A percentile compares a stretch with the other conserved stretches of the same genome.
phyloP scores from a whole-genome alignment of 2,329 filamentous ascomycete genomes.

The Purpureocillium takamizusanense region DNA sequence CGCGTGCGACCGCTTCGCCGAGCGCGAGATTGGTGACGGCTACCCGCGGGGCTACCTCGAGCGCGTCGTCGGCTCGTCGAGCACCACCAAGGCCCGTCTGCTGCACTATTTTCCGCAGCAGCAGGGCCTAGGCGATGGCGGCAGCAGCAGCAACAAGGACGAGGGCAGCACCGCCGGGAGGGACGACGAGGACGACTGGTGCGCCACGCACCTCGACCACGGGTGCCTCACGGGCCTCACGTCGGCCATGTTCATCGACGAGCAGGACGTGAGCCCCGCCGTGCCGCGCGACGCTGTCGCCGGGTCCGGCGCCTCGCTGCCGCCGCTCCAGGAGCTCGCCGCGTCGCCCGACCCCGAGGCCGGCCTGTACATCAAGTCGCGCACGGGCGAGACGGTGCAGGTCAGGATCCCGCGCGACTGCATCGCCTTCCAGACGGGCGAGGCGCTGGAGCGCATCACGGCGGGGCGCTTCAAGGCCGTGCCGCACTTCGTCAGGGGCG shows the following conservation, averaged over 20 bases:
- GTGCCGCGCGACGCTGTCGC: slow-evolving; percentile 16
- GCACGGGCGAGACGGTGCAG: slow-evolving; percentile 74
- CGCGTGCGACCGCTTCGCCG: slow-evolving; percentile 83
- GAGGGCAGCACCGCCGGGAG: slow-evolving; percentile 27
- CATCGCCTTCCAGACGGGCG: slow-evolving; percentile 92
- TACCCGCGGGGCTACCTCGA: slow-evolving; percentile 78
- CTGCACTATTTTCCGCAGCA: slow-evolving; percentile 90
- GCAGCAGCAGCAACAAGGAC: slow-evolving; percentile 16
- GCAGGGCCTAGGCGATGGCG: slow-evolving; percentile 22
- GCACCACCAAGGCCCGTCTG: slow-evolving; percentile 82
- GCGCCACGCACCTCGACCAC: slow-evolving; percentile 82
- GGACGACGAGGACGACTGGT: slow-evolving; percentile 97
- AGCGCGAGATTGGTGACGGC: slow-evolving; percentile 63
- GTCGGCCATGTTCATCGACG: slow-evolving; percentile 92
- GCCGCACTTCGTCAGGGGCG: slow-evolving; percentile 86
- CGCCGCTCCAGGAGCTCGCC: slow-evolving; percentile 60
- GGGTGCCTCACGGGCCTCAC: slow-evolving; percentile 91
- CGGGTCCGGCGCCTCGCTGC: slow-evolving; percentile 20
- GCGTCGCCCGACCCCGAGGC: slow-evolving; percentile 73
- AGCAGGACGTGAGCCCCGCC: slow-evolving; percentile 36
- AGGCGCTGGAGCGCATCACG: slow-evolving; percentile 85
- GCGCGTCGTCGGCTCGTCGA: slow-evolving; percentile 74
- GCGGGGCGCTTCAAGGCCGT: slow-evolving; percentile 87
- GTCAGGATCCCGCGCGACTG: slow-evolving; percentile 86
- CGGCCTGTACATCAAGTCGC: slow-evolving; percentile 89